phyloP scores from a whole-genome alignment of 306 rosid species.

The Quercus aquifolioides region DNA sequence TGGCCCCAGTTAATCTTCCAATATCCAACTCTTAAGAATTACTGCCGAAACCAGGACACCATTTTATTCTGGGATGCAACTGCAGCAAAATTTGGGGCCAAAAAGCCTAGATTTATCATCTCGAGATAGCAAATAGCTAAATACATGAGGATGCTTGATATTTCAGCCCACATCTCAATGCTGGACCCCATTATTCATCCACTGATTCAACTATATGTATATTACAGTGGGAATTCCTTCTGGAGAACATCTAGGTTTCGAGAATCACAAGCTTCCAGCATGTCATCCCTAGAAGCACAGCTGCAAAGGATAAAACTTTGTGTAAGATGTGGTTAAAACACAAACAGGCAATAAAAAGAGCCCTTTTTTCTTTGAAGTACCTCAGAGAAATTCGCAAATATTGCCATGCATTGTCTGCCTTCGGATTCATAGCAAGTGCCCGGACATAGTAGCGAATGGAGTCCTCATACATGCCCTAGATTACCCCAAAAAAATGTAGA shows the following conservation, averaged over 20 bases:
- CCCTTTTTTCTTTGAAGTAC: conserved; percentile 32
- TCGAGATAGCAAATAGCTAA: not conserved
- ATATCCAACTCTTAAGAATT: not conserved
- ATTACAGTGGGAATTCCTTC: conserved; percentile 85
- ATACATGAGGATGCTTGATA: not conserved
- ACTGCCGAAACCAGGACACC: no score
- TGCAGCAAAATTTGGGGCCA: no score
- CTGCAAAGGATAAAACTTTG: conserved; percentile 41
- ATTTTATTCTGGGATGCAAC: no score
- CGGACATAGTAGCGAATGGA: conserved; percentile 91
- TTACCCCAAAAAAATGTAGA: not conserved
- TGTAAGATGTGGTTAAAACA: not conserved
- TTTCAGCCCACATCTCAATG: conserved; percentile 5
- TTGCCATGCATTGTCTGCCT: conserved; percentile 98
- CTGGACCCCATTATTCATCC: conserved; percentile 10
- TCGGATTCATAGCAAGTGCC: conserved; percentile 96
- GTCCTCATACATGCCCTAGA: conserved; percentile 90
- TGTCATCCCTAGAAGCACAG: conserved; percentile 93
- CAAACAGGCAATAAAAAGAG: not conserved
- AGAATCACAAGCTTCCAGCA: conserved; percentile 91
- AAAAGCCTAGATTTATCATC: not conserved
- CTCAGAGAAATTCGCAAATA: conserved; percentile 92
- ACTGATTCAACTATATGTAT: conserved; percentile 1
- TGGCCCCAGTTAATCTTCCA: not conserved
- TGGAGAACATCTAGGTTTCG: conserved; percentile 91